Evolutionary conservation across 805 yeast species (phyloP).

Genomic region (Yarrowia porcina): DNA sequence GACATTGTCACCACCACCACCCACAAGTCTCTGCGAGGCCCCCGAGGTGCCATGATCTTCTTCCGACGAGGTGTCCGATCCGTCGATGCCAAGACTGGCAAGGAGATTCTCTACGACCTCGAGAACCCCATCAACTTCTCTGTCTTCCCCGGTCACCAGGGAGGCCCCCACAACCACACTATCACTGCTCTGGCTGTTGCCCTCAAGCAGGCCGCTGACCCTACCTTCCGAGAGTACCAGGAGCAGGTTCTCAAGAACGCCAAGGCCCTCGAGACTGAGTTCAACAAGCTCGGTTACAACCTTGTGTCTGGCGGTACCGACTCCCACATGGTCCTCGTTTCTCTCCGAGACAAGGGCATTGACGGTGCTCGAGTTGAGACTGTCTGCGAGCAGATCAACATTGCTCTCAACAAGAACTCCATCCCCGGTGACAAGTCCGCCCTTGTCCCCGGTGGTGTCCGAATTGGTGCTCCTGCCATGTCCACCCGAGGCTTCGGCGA

Average conservation of each 20-base stretch:
- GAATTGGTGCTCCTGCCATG: constrained; percentile 99
- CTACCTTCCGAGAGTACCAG: constrained; percentile 90
- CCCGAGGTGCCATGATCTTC: constrained; percentile 99
- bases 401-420: constrained; percentile 95
- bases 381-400: constrained; percentile 88
- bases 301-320: constrained; percentile 95
- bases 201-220: constrained; percentile 85
- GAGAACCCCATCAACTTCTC: constrained; percentile 96
- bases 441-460: constrained; percentile 92
- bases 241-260: constrained; percentile 85
- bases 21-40: constrained; percentile 98
- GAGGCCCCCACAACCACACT: constrained; percentile 99
- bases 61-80: constrained; percentile 94
- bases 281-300: constrained; percentile 68
- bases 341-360: constrained; percentile 81
- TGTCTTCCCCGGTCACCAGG: constrained; percentile 99
- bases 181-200: constrained; percentile 97
- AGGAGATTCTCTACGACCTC: constrained; percentile 84
- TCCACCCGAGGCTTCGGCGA: constrained; percentile 93
- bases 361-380: constrained; percentile 98
- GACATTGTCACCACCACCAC: constrained; percentile 98
- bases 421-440: constrained; percentile 98
- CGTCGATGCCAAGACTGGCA: constrained; percentile 83
- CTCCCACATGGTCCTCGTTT: constrained; percentile 91
- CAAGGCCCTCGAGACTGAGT: constrained; percentile 70